Base-by-base conservation (phyloP, 139 green algal genomes). In the Chlamydomonas sphaeroides region DNA sequence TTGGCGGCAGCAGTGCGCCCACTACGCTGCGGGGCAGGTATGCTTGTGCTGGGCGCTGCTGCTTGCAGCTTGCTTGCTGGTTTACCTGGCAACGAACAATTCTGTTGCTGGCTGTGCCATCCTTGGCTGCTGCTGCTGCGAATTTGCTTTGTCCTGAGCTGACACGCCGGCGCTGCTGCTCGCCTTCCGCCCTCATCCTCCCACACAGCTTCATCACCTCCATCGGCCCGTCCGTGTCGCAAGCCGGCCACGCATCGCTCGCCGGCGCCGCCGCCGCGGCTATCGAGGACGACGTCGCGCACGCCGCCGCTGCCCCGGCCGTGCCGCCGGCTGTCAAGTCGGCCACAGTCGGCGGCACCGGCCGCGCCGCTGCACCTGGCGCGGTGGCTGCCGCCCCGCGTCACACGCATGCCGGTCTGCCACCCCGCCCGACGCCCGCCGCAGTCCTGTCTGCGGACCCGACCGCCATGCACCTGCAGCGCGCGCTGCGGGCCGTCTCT, bases 181-280 rank as follows among this genome's bases (percentile, higher is more conserved):
- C n/a, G n/a, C n/a, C n/a, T n/a, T n/a, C n/a, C n/a, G n/a, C n/a
- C n/a, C n/a, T n/a, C n/a, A n/a, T n/a, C n/a, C n/a, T n/a, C n/a
- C n/a, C n/a, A n/a, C n/a, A n/a, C 75, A 82, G 75, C 62, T 82
- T 82, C 32, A 42, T 67, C n/a, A 82, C 75, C 14, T 73, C 61
- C 62, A 53, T 82, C 35, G 75, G 75, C 2, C 75, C 75, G 11
- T 82, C 75, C 7, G 75, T 82, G 26, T 82, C 75, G 11, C 75
- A 82, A 42, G 75, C 75, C 3, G 75, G 75, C 21, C 42, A 72
- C 32, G 42, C 33, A 3, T 82, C 75, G 3, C 41, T 82, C 2
- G 32, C 65, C 32, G 75, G 65, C 41, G 67, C 67, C 28, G 41
- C 38, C 23, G 65, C 35, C 6, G 65, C 65, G 1, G 38, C 61